A percentile compares a stretch with the other conserved stretches of the same genome.
These are phyloP conservation scores for Fusarium virguliforme DNA, from an alignment of 2,329 filamentous ascomycete genomes.

Conservation along the genomic window DNA sequence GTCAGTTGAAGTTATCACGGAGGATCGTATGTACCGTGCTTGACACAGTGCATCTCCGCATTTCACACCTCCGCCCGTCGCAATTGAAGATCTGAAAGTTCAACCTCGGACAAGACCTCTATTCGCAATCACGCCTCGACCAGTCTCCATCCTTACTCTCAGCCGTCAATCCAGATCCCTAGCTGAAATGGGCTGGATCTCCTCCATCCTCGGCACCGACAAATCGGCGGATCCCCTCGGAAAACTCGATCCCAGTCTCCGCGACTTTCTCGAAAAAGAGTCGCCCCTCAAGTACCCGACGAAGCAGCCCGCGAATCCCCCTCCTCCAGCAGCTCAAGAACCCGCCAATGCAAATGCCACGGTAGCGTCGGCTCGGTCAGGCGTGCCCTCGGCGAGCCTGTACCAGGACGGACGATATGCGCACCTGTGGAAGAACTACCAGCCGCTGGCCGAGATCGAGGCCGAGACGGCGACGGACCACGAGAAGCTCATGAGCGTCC, in stretches of 20 bases:
- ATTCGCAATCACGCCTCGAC: constrained; percentile 20
- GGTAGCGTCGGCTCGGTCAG: constrained; percentile 41
- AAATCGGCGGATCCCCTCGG: constrained; percentile 72
- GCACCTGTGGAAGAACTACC: constrained; percentile 94
- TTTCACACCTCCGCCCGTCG: constrained; percentile 43
- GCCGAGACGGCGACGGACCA: constrained; percentile 80
- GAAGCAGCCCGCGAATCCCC: constrained; percentile 44
- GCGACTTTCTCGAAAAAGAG: constrained; percentile 88
- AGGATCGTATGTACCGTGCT: constrained; percentile 34
- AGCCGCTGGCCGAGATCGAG: constrained; percentile 79
- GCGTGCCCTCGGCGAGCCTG: constrained; percentile 67
- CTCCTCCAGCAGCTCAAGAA: constrained; percentile 27
- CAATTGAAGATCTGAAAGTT: constrained; percentile 42
- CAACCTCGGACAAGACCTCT: constrained; percentile 10
- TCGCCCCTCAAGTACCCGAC: constrained; percentile 78
- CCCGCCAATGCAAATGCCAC: constrained; percentile 31
- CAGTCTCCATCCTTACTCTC: not conserved
- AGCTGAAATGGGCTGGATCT: constrained; percentile 70
- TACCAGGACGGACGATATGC: constrained; percentile 78
- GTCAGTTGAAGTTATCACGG: constrained; percentile 3
- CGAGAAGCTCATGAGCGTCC: constrained; percentile 84
- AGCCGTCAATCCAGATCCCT: not conserved
- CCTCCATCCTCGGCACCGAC: constrained; percentile 67
- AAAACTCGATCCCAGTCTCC: constrained; percentile 86
- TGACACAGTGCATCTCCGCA: constrained; percentile 36